These are phyloP conservation scores for Gloeostereum incarnatum DNA, from an alignment of 768 basidiomycete species.

Conservation along the genomic window DNA sequence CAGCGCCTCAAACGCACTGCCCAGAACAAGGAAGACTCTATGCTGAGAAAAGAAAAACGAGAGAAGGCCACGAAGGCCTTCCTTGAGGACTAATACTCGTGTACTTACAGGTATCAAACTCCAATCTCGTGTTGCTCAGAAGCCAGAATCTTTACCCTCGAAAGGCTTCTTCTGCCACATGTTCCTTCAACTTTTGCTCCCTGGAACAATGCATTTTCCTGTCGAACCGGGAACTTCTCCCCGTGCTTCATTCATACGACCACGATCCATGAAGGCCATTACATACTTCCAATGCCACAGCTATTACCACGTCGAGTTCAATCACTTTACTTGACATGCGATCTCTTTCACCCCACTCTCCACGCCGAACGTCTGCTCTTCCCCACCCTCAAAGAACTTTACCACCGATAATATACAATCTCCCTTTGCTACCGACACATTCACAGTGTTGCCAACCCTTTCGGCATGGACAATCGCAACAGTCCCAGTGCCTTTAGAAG, in stretches of 20 bases:
- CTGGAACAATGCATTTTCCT: too few species aligned
- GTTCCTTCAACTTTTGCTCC: not conserved
- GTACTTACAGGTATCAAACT: not conserved
- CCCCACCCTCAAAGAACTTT: too few species aligned
- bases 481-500: conserved; percentile 27
- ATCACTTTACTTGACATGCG: too few species aligned
- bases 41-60: conserved; percentile 41
- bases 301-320: too few species aligned
- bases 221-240: too few species aligned
- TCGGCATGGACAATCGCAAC: conserved; percentile 31
- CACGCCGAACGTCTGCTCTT: too few species aligned
- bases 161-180: conserved; percentile 2
- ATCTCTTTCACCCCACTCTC: too few species aligned
- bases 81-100: conserved; percentile 26
- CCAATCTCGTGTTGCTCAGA: not conserved
- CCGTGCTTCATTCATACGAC: too few species aligned
- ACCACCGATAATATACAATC: too few species aligned
- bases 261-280: too few species aligned
- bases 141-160: conserved; percentile 1
- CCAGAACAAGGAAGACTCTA: conserved; percentile 52
- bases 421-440: conserved; percentile 14
- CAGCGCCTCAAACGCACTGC: conserved; percentile 53
- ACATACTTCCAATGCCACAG: too few species aligned
- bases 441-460: conserved; percentile 20
- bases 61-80: conserved; percentile 58